Conservation (phyloP, 2,329 filamentous ascomycete genomes). For the Fusarium citri region DNA sequence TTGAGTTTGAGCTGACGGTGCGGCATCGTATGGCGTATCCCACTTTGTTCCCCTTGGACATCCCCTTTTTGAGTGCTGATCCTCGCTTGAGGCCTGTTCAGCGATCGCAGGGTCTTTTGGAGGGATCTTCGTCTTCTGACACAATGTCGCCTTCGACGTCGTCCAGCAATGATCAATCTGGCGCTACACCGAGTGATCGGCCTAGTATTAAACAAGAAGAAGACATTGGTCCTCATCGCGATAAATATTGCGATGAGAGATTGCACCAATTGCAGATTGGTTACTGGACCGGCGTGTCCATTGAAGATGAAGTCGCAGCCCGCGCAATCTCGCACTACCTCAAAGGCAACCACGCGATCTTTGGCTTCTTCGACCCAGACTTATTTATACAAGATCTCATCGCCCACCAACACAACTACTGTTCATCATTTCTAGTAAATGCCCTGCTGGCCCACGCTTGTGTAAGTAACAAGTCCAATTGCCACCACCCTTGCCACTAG, state of each 20-base stretch:
- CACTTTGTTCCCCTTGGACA: conserved; percentile 24
- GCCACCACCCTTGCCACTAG: conserved; percentile 5
- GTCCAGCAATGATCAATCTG: conserved; percentile 6
- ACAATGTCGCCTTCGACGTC: conserved; percentile 21
- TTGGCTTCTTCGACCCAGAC: conserved; percentile 51
- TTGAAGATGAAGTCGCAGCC: conserved; percentile 48
- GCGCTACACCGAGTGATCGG: conserved; percentile 13
- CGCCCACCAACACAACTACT: conserved; percentile 38
- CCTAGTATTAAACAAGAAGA: conserved; percentile 3
- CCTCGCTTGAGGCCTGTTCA: conserved; percentile 8
- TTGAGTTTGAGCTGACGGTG: conserved; percentile 39
- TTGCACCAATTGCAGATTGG: conserved; percentile 34
- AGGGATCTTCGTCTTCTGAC: conserved; percentile 24
- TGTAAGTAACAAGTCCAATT: conserved; percentile 37
- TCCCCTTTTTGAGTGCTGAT: conserved; percentile 12
- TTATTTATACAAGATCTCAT: conserved; percentile 51
- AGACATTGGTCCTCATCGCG: not conserved
- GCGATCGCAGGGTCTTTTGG: not conserved
- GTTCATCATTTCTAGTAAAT: conserved; percentile 50
- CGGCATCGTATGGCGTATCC: conserved; percentile 34
- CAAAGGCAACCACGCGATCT: conserved; percentile 50
- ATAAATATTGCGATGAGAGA: conserved; percentile 11
- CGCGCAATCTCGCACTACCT: conserved; percentile 50
- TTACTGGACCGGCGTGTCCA: conserved; percentile 50
- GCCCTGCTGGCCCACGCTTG: conserved; percentile 50